phyloP scores from a whole-genome alignment of 2,329 filamentous ascomycete genomes.

The Penicillium sp. region DNA sequence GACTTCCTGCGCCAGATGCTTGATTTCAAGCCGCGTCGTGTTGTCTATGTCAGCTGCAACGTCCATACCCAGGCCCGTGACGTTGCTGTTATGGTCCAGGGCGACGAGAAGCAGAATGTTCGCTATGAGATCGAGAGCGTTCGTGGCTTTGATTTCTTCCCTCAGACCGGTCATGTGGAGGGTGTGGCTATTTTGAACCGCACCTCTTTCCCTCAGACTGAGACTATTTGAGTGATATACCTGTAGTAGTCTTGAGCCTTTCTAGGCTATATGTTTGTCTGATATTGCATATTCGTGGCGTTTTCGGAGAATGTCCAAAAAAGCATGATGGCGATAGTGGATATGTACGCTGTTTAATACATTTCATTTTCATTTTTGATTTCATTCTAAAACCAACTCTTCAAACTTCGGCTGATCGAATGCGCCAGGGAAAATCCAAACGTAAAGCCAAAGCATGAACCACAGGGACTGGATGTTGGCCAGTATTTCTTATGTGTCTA shows the following conservation, averaged over 20 bases:
- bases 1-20: conserved; percentile 80
- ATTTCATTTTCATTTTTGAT: background rate
- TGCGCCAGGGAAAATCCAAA: too few species aligned
- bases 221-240: background rate
- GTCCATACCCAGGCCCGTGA: conserved; percentile 96
- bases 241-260: background rate
- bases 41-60: conserved; percentile 96
- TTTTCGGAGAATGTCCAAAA: conserved; percentile 1
- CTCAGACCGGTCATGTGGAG: conserved; percentile 72
- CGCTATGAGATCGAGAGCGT: conserved; percentile 86
- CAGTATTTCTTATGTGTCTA: too few species aligned
- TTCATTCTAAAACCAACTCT: background rate
- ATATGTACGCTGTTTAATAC: conserved; percentile 5
- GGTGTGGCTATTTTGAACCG: conserved; percentile 59
- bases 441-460: too few species aligned
- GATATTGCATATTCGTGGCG: conserved; percentile 10
- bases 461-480: too few species aligned
- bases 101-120: conserved; percentile 43
- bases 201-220: conserved; percentile 21
- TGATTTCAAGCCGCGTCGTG: conserved; percentile 69
- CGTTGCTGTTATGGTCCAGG: conserved; percentile 80
- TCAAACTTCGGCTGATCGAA: too few species aligned
- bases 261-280: background rate
- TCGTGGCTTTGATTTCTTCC: conserved; percentile 94
- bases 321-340: background rate